Evolutionary conservation across 2,329 filamentous ascomycete species (phyloP).

Genomic region (Gaeumannomyces tritici): DNA sequence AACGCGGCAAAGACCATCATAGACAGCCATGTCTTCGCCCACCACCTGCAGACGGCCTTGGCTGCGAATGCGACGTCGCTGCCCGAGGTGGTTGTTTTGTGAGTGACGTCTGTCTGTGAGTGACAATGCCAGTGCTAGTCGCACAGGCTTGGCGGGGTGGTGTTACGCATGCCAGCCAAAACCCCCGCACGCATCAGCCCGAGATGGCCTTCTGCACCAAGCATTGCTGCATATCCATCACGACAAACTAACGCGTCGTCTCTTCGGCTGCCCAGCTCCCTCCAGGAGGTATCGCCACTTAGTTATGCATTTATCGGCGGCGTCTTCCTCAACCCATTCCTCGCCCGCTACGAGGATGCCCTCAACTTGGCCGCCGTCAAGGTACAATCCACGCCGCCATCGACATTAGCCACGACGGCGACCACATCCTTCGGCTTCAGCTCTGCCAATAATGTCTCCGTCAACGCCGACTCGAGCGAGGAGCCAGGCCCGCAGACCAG

Average conservation of each 20-base stretch:
- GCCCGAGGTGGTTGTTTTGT: conserved; percentile 49
- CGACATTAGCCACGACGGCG: neutral
- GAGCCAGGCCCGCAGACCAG: neutral
- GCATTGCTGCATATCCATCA: too few relatives aligned
- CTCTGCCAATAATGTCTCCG: neutral
- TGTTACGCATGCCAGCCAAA: neutral
- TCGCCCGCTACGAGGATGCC: conserved; percentile 60
- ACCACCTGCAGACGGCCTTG: conserved; percentile 56
- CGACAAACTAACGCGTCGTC: neutral
- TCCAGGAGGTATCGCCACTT: conserved; percentile 87
- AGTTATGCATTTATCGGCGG: conserved; percentile 78
- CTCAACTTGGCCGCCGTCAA: conserved; percentile 54
- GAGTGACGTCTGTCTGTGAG: conserved; percentile 19
- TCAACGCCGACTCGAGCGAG: neutral
- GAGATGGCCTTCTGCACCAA: neutral
- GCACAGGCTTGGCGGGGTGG: neutral
- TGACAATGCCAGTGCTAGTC: neutral
- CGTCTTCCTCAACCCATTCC: conserved; percentile 67
- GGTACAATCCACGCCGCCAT: neutral
- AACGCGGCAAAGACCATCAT: conserved; percentile 73
- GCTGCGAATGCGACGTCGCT: conserved; percentile 33
- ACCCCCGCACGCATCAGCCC: neutral
- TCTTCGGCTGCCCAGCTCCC: conserved; percentile 42
- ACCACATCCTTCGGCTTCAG: neutral
- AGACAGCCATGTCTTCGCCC: conserved; percentile 59